These are phyloP conservation scores for Trichoderma sp. DNA, from an alignment of 2,329 filamentous ascomycete species.

Conservation along the genomic window DNA sequence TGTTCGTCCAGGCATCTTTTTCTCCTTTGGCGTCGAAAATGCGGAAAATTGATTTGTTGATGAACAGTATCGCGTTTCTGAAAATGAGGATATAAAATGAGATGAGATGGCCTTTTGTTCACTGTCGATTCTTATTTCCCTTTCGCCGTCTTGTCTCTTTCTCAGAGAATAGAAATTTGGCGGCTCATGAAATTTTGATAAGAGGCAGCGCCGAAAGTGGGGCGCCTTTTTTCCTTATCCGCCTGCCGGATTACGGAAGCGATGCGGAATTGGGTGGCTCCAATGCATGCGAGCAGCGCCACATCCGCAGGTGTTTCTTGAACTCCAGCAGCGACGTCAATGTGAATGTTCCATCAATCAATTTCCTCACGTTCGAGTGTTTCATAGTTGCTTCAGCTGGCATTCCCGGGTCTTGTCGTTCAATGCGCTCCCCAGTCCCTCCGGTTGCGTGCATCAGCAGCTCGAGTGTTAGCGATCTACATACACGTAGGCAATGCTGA, in stretches of 20 bases:
- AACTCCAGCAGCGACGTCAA: no score
- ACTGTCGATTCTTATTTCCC: not conserved
- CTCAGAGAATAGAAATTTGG: slow-evolving; percentile 6
- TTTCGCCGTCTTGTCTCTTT: not conserved
- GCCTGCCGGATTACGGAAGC: slow-evolving; percentile 20
- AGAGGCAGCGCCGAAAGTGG: slow-evolving; percentile 15
- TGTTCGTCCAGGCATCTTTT: slow-evolving; percentile 47
- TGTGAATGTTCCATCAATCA: no score
- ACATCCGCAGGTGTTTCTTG: not conserved
- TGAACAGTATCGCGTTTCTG: no score
- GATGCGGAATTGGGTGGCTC: slow-evolving; percentile 2
- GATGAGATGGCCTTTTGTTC: not conserved
- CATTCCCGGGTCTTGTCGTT: no score
- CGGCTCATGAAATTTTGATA: slow-evolving; percentile 25
- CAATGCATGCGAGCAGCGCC: not conserved
- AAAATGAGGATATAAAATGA: no score
- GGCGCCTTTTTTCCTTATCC: not conserved
- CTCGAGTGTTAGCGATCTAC: no score
- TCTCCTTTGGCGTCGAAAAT: not conserved
- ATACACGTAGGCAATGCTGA: no score
- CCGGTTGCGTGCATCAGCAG: no score
- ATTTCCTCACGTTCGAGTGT: no score
- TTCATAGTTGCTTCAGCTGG: no score
- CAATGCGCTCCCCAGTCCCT: no score
- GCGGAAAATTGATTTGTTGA: not conserved